Base-by-base conservation (phyloP, 2,329 filamentous ascomycete species). In the Paracamarosporium sp. region DNA sequence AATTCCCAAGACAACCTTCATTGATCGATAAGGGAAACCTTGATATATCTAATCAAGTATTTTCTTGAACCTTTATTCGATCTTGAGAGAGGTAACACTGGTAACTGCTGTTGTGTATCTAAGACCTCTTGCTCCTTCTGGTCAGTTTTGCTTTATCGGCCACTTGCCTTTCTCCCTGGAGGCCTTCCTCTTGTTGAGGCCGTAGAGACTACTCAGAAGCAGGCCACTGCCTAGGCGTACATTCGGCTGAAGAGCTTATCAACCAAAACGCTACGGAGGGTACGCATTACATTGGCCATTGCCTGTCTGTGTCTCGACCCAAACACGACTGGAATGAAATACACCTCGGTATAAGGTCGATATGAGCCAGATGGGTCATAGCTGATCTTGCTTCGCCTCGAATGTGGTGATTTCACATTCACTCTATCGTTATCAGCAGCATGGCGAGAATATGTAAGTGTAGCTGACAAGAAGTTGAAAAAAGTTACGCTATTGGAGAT, bases 171-270 rank as follows among this genome's bases (percentile, higher is more conserved):
- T n/a, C n/a, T n/a, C 17, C 22, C 7, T 40, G n/a, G 12, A 5
- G n/a, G 22, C 22, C 11, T 25, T 25, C 8, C 27, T 5, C 7
- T 24, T 33, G 35, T 47, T 24, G 22, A 50, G 36, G 22, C 4
- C n/a, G 22, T 20, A 2, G 5, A 4, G 7, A 5, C 13, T 30
- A 4, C 12, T 56, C 20, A 63, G 35, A 4, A 27, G 43, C 11
- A 68, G 48, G 8, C 61, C 60, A 40, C 66, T 66, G 8, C 56
- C 54, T n/a, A 64, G 48, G 24, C 61, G 60, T 9, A 65, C 61
- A n/a, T 68, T 68, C 5, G 63, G 63, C 30, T 69, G 66, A 35
- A 71, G 44, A 12, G 30, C 15, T 63, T 61, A 50, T 64, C 60
- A 8, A 66, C 27, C 20, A 69, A 36, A n/a, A 62, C 65, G 8